Base-by-base conservation (phyloP, 176 grass and related monocot species). In the Raddia distichophylla region DNA sequence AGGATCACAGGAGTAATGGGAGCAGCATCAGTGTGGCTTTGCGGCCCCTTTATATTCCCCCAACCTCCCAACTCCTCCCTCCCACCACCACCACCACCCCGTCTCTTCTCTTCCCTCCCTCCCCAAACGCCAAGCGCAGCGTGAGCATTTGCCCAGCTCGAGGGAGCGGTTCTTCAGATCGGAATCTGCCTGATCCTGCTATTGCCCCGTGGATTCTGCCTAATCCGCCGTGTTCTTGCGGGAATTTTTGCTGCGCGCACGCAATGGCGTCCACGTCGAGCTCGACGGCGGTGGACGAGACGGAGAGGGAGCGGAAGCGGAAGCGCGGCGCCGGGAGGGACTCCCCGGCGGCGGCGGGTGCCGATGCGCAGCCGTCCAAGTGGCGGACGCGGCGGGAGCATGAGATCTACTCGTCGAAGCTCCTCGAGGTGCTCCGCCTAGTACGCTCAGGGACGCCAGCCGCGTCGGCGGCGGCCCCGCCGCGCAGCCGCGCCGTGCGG, bases 351-450 rank as follows among this genome's bases (percentile, higher is more conserved):
- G 10, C 69, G 66, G 67, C 64, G 64, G 50, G 85, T 3, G 2
- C 67, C 50, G 61, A 74, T 8, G 49, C 46, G 58, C 35, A 57
- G 60, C 76, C 65, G 49, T 89, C 80, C 35, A 94, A 90, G 80
- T 98, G 95, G 95, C 73, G 92, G 76, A 92, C 80, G 56, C 87
- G 87, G 81, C 89, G 89, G 33, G 96, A 91, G 89, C 95, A 90
- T 73, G 83, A 83, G 80, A 84, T 84, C 35, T 95, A 98, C 88
- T 98, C 95, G 7, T 95, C 90, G 44, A 98, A 95, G 86, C 92
- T 98, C 45, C 77, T 95, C 47, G 92, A 93, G 59, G 92, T 88
- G 18, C 82, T 98, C 78, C 92, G 90, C 45, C 82, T 90, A 18
- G 93, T 95, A 35, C 83, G 92, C 53, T 61, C 49, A 13, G 78